A percentile compares a stretch with the other conserved stretches of the same genome.
Conservation (phyloP, 2,329 filamentous ascomycete species). For the Fusarium irregulare region DNA sequence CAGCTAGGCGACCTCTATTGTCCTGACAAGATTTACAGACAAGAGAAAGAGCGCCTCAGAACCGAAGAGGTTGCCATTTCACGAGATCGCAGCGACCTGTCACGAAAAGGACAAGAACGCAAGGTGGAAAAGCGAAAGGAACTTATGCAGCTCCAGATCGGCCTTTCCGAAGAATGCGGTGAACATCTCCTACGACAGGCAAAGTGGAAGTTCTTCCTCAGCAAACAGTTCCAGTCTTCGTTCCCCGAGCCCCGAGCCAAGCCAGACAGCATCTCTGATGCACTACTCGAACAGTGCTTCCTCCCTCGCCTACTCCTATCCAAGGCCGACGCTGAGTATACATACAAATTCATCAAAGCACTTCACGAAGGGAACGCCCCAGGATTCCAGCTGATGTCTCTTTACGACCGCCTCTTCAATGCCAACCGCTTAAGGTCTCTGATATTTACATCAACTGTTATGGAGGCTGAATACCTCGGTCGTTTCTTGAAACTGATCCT, state of each 20-base stretch:
- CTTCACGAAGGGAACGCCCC: constrained; percentile 86
- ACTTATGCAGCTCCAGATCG: constrained; percentile 74
- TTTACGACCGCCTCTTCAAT: constrained; percentile 87
- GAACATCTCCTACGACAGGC: constrained; percentile 74
- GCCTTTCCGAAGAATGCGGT: constrained; percentile 78
- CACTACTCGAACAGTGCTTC: constrained; percentile 89
- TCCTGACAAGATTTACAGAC: constrained; percentile 80
- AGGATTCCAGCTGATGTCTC: constrained; percentile 85
- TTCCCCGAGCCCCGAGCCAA: constrained; percentile 76
- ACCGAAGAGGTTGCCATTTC: constrained; percentile 74
- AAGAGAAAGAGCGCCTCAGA: constrained; percentile 76
- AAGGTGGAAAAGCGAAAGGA: constrained; percentile 71
- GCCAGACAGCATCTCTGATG: constrained; percentile 75
- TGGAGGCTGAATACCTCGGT: constrained; percentile 93
- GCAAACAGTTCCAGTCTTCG: constrained; percentile 81
- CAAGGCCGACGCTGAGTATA: constrained; percentile 87
- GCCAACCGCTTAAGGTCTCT: constrained; percentile 83
- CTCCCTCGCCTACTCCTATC: constrained; percentile 89
- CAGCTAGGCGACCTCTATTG: constrained; percentile 84
- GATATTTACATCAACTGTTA: constrained; percentile 89
- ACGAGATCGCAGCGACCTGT: constrained; percentile 79
- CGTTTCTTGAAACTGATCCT: constrained; percentile 88
- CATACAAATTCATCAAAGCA: constrained; percentile 86
- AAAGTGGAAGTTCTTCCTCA: constrained; percentile 75
- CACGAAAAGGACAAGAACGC: constrained; percentile 74